Conservation (phyloP, 192 early-diverging fungal species). For the Chytriomyces sp. region DNA sequence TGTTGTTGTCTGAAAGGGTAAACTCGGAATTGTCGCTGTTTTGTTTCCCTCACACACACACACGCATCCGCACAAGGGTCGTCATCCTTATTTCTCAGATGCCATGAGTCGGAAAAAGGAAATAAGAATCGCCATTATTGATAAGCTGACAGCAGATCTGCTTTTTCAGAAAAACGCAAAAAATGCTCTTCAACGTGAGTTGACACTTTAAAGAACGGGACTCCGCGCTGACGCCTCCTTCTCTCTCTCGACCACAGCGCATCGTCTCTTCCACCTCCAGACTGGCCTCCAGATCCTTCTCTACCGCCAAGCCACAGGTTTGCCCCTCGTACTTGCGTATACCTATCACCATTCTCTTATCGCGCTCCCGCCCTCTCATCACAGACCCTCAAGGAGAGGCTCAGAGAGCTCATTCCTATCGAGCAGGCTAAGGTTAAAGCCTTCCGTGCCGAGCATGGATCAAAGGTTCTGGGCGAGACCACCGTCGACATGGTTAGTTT, state of each 20-base stretch:
- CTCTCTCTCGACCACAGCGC: constrained; percentile 5
- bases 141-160: too few species aligned
- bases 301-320: constrained; percentile 37
- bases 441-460: constrained; percentile 88
- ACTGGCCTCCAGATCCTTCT: constrained; percentile 30
- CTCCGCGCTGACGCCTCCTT: not conserved
- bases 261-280: constrained; percentile 24
- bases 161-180: not conserved
- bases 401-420: constrained; percentile 91
- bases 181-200: constrained; percentile 31
- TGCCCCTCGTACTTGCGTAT: not conserved
- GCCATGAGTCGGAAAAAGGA: not conserved
- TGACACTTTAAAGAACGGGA: not conserved
- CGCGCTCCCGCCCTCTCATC: not conserved
- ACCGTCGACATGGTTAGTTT: constrained; percentile 91
- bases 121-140: not conserved
- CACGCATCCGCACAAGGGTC: too few species aligned
- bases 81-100: not conserved
- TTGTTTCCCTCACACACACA: too few species aligned
- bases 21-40: not conserved
- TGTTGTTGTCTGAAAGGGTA: not conserved
- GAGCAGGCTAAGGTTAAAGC: constrained; percentile 96
- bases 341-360: constrained; percentile 3
- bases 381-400: constrained; percentile 90
- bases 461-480: constrained; percentile 87